Conservation (phyloP, 2,329 filamentous ascomycete species). For the Magnaporthiopsis poae region DNA sequence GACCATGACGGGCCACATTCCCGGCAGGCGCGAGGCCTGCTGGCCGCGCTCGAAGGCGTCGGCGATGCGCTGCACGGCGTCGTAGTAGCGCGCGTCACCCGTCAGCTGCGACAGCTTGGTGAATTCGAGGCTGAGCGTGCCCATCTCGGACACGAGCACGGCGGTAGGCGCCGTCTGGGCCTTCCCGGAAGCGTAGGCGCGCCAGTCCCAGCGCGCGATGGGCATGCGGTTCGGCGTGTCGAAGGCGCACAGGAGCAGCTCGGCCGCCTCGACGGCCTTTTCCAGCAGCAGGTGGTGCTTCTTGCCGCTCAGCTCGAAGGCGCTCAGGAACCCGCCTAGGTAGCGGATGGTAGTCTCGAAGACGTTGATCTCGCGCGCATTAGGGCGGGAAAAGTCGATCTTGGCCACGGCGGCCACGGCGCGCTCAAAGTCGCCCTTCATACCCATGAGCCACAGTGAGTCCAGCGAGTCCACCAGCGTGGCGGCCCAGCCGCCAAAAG, state of each 20-base stretch:
- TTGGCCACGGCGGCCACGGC: conserved; percentile 33
- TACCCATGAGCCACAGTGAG: conserved; percentile 47
- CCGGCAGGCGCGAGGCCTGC: conserved; percentile 44
- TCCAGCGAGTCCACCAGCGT: conserved; percentile 44
- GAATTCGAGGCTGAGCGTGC: conserved; percentile 51
- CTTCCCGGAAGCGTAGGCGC: conserved; percentile 31
- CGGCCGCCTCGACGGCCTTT: conserved; percentile 54
- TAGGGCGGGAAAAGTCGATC: conserved; percentile 39
- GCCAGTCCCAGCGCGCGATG: conserved; percentile 47
- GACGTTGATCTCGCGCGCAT: conserved; percentile 25
- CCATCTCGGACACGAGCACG: conserved; percentile 40
- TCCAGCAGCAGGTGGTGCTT: conserved; percentile 42
- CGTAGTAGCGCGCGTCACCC: conserved; percentile 49
- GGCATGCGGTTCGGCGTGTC: conserved; percentile 62
- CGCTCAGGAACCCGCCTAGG: conserved; percentile 21
- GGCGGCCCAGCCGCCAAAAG: conserved; percentile 52
- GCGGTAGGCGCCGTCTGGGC: conserved; percentile 34
- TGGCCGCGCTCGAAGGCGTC: conserved; percentile 46
- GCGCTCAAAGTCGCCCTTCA: conserved; percentile 40
- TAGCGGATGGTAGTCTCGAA: conserved; percentile 25
- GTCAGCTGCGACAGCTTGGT: conserved; percentile 56
- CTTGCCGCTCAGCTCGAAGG: conserved; percentile 27
- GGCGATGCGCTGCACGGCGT: conserved; percentile 48
- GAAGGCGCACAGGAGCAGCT: conserved; percentile 56
- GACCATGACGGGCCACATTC: conserved; percentile 51